Evolutionary conservation across 2,329 filamentous ascomycete genomes (phyloP).

Genomic region (Aspergillus bombycis): DNA sequence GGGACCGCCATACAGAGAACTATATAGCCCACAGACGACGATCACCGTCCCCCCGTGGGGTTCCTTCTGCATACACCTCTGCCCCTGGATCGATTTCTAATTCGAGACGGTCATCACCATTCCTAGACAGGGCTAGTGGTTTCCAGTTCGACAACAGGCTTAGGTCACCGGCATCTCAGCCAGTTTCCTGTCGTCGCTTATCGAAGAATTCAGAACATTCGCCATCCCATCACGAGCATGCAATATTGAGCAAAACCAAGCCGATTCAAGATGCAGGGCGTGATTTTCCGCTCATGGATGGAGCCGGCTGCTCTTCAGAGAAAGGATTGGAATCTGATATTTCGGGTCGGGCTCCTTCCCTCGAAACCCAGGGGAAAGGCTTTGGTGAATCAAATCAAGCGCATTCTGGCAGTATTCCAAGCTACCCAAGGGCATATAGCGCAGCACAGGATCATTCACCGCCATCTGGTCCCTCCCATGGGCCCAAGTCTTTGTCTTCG

Average conservation of each 20-base stretch:
- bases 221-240: constrained; percentile 15
- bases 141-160: constrained; percentile 38
- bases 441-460: constrained; percentile 29
- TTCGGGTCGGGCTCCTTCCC: constrained; percentile 1
- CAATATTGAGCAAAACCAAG: constrained; percentile 11
- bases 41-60: constrained; percentile 54
- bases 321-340: constrained; percentile 19
- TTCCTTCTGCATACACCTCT: constrained; percentile 53
- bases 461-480: constrained; percentile 44
- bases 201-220: constrained; percentile 22
- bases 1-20: constrained; percentile 52
- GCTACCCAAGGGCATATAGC: constrained; percentile 34
- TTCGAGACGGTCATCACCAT: constrained; percentile 65
- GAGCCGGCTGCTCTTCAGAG: constrained; percentile 3
- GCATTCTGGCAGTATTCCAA: constrained; percentile 30
- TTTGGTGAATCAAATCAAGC: constrained; percentile 22
- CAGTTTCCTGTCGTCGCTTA: constrained; percentile 25
- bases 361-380: constrained; percentile 12
- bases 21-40: constrained; percentile 53
- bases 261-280: constrained; percentile 16
- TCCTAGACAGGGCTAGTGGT: constrained; percentile 54
- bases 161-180: constrained; percentile 30
- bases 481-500: constrained; percentile 37
- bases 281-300: constrained; percentile 24
- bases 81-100: constrained; percentile 59